These are phyloP conservation scores for Lepidium didymum DNA, from an alignment of 345 rosid species.

Conservation along the genomic window DNA sequence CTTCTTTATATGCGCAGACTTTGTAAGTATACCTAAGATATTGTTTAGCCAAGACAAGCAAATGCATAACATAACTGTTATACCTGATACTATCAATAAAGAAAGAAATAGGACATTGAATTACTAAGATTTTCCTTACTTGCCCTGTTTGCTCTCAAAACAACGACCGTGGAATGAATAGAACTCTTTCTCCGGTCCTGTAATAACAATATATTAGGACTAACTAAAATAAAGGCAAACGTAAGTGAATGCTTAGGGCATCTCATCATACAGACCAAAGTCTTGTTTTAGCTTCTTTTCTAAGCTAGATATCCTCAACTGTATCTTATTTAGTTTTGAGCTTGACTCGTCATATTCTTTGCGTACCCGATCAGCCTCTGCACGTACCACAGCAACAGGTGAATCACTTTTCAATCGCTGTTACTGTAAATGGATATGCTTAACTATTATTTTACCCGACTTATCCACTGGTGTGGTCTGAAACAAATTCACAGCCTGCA, in stretches of 20 bases:
- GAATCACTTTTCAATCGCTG: neutral
- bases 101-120: neutral
- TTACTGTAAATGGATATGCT: neutral
- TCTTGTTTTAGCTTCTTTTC: constrained; percentile 74
- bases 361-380: constrained; percentile 75
- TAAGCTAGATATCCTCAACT: constrained; percentile 79
- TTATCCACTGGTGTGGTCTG: constrained; percentile 63
- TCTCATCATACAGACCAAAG: constrained; percentile 56
- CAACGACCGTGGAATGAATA: constrained; percentile 71
- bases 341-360: constrained; percentile 80
- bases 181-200: constrained; percentile 93
- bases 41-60: neutral
- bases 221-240: constrained; percentile 20
- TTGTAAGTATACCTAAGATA: constrained; percentile 78
- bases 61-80: neutral
- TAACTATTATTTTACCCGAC: constrained; percentile 43
- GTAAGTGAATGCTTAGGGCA: neutral
- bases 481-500: constrained; percentile 70
- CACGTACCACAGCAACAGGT: constrained; percentile 25
- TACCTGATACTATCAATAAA: neutral
- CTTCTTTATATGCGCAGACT: constrained; percentile 80
- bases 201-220: constrained; percentile 11
- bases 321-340: constrained; percentile 65
- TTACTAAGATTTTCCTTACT: constrained; percentile 36
- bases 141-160: constrained; percentile 86